A percentile compares a stretch with the other conserved stretches of the same genome.
phyloP scores from a whole-genome alignment of 768 basidiomycete genomes.

The Lanmaoa pseudosensibilis region DNA sequence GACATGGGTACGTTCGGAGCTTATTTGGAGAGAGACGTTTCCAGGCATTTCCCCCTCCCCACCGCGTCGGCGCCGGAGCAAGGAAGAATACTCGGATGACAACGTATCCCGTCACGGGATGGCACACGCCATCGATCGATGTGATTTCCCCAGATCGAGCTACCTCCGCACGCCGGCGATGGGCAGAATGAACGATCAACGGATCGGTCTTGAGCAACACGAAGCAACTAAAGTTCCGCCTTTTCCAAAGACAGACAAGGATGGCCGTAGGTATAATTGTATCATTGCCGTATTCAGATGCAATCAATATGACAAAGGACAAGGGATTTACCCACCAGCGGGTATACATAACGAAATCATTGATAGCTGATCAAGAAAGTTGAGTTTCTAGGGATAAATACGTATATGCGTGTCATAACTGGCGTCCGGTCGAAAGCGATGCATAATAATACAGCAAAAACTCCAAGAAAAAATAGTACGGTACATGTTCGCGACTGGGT shows the following conservation, averaged over 20 bases:
- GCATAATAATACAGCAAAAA: slow-evolving; percentile 30
- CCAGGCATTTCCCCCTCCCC: neutral
- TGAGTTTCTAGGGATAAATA: slow-evolving; percentile 26
- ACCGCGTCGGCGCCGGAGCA: neutral
- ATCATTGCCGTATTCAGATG: slow-evolving; percentile 3
- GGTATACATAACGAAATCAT: slow-evolving; percentile 22
- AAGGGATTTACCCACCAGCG: slow-evolving; percentile 18
- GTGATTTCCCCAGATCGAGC: slow-evolving; percentile 18
- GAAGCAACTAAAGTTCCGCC: slow-evolving; percentile 7
- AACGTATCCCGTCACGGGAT: slow-evolving; percentile 7
- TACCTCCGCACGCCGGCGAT: slow-evolving; percentile 23
- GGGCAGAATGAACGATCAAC: slow-evolving; percentile 14
- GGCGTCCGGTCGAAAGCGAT: slow-evolving; percentile 19
- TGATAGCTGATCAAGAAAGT: slow-evolving; percentile 29
- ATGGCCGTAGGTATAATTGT: neutral
- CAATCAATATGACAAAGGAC: slow-evolving; percentile 7
- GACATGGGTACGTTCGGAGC: slow-evolving; percentile 11
- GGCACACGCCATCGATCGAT: slow-evolving; percentile 20
- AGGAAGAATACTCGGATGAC: neutral
- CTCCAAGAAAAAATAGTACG: slow-evolving; percentile 30
- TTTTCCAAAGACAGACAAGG: slow-evolving; percentile 6
- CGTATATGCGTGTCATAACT: slow-evolving; percentile 5
- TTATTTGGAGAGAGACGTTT: slow-evolving; percentile 1
- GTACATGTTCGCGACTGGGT: slow-evolving; percentile 23
- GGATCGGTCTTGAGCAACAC: slow-evolving; percentile 10